These are phyloP conservation scores for Chaetomium fimeti DNA, from an alignment of 495 filamentous ascomycete species.

Conservation along the genomic window DNA sequence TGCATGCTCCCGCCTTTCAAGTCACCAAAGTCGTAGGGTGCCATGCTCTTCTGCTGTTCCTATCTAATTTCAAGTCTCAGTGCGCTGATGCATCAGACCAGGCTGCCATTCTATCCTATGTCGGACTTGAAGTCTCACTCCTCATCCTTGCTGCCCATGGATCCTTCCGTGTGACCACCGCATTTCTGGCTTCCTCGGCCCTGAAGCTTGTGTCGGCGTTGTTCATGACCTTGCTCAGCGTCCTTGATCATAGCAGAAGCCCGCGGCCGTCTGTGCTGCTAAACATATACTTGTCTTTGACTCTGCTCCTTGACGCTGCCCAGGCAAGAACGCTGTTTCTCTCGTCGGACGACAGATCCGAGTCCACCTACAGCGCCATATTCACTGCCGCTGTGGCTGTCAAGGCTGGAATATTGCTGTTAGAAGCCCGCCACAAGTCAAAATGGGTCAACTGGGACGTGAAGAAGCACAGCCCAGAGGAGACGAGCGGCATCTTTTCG, in stretches of 20 bases:
- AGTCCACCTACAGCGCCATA: conserved; percentile 40
- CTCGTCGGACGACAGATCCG: conserved; percentile 33
- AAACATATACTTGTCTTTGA: conserved; percentile 59
- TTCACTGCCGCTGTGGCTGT: conserved; percentile 49
- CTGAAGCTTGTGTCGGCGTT: conserved; percentile 38
- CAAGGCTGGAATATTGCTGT: conserved; percentile 51
- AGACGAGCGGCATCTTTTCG: conserved; percentile 51
- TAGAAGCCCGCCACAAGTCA: conserved; percentile 58
- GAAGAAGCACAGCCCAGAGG: conserved; percentile 50
- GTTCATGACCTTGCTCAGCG: conserved; percentile 47
- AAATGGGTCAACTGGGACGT: conserved; percentile 34
- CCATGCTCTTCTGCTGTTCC: too few species aligned
- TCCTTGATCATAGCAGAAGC: conserved; percentile 56
- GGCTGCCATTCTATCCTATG: too few species aligned
- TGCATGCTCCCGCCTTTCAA: not conserved
- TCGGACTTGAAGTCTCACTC: conserved; percentile 30
- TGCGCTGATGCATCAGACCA: too few species aligned
- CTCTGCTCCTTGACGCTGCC: conserved; percentile 58
- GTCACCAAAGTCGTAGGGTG: not conserved
- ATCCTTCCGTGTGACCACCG: conserved; percentile 4
- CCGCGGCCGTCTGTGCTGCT: conserved; percentile 59
- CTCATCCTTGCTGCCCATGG: conserved; percentile 32
- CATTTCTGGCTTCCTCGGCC: conserved; percentile 28
- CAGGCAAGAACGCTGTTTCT: conserved; percentile 60
- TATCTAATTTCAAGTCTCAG: too few species aligned